These are phyloP conservation scores for Pseudomassariella vexata DNA, from an alignment of 2,329 filamentous ascomycete species.

Conservation along the genomic window DNA sequence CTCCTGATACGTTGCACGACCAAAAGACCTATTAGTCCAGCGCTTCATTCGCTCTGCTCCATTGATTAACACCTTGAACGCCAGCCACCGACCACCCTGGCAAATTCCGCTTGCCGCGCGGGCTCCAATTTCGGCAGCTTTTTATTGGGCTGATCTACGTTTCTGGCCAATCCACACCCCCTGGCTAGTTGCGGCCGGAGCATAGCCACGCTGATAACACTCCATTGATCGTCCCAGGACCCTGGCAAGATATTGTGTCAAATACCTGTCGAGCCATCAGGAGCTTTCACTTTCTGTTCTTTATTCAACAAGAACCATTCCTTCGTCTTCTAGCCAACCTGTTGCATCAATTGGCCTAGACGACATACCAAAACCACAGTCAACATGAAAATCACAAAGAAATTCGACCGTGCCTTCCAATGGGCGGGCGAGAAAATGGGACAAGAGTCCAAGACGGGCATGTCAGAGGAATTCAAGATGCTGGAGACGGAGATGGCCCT, in stretches of 20 bases:
- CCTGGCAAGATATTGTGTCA: slow-evolving; percentile 3
- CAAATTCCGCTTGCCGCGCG: slow-evolving; percentile 4
- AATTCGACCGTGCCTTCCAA: slow-evolving; percentile 93
- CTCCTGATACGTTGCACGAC: too few species aligned
- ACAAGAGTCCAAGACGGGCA: slow-evolving; percentile 76
- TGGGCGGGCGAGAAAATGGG: slow-evolving; percentile 98
- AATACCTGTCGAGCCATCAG: slow-evolving; percentile 1
- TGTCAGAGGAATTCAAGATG: slow-evolving; percentile 85
- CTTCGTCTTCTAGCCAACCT: too few species aligned
- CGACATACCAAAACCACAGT: too few species aligned
- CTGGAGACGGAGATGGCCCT: slow-evolving; percentile 87
- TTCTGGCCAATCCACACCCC: slow-evolving; percentile 8
- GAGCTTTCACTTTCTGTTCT: slow-evolving; percentile 2
- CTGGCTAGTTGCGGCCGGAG: slow-evolving; percentile 8
- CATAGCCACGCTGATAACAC: slow-evolving; percentile 8
- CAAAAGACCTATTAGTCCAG: too few species aligned
- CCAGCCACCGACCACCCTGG: too few species aligned
- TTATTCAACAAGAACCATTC: too few species aligned
- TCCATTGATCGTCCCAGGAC: slow-evolving; percentile 5
- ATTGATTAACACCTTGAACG: not conserved
- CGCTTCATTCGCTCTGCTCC: too few species aligned
- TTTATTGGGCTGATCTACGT: slow-evolving; percentile 9
- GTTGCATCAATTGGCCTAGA: too few species aligned
- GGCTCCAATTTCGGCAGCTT: slow-evolving; percentile 5
- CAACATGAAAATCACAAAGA: slow-evolving; percentile 64